Percentiles rank a stretch among this genome's conserved stretches.
These are phyloP conservation scores for Rhodotorula kratochvilovae DNA, from an alignment of 768 basidiomycete species.

Conservation along the genomic window DNA sequence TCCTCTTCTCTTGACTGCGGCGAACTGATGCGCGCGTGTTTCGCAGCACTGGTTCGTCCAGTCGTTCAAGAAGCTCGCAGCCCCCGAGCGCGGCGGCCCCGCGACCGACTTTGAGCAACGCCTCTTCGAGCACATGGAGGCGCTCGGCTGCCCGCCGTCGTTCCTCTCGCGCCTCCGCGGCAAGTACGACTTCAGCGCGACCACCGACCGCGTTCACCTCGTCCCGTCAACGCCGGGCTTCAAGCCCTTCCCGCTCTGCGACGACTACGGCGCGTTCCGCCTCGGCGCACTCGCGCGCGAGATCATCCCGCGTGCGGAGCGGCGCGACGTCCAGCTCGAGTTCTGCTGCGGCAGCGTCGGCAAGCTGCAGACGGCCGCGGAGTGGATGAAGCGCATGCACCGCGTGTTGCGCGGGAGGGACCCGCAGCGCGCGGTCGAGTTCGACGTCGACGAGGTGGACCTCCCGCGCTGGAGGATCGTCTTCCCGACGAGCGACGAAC, in stretches of 20 bases:
- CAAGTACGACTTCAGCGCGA: conserved; percentile 22
- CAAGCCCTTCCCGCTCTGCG: background rate
- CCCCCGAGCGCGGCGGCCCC: background rate
- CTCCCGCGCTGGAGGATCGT: conserved; percentile 20
- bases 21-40: too few species aligned
- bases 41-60: conserved; percentile 25
- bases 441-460: background rate
- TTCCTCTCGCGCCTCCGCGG: conserved; percentile 11
- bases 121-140: conserved; percentile 11
- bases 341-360: conserved; percentile 17
- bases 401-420: background rate
- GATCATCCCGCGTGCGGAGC: background rate
- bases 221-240: conserved; percentile 12
- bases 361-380: background rate
- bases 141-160: conserved; percentile 13
- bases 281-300: conserved; percentile 1
- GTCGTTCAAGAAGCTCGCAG: conserved; percentile 12
- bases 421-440: background rate
- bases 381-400: background rate
- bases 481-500: conserved; percentile 17
- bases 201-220: conserved; percentile 6
- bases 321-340: conserved; percentile 19
- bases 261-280: conserved; percentile 8
- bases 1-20: background rate
- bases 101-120: conserved; percentile 12